Evolutionary conservation across 2,329 filamentous ascomycete genomes (phyloP).

Genomic region (Colletotrichum sp.): DNA sequence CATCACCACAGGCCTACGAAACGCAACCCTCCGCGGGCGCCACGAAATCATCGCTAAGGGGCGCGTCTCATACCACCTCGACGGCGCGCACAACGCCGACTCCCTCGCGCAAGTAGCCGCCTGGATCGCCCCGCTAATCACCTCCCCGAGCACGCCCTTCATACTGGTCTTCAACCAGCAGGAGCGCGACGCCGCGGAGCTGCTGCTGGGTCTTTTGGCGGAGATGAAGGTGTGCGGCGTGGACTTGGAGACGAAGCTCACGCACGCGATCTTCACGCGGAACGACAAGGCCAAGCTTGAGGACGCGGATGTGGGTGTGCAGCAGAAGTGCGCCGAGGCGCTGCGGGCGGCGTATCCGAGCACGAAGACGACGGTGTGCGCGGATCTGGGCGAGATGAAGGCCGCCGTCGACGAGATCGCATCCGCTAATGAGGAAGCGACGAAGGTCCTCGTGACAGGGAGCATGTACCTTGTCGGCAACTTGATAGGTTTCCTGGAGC

Average conservation of each 20-base stretch:
- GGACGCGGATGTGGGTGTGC: slow-evolving; percentile 55
- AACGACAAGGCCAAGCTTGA: slow-evolving; percentile 27
- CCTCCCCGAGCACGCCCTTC: slow-evolving; percentile 37
- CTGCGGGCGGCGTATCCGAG: slow-evolving; percentile 52
- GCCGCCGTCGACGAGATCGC: slow-evolving; percentile 61
- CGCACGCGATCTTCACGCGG: slow-evolving; percentile 71
- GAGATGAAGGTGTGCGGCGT: slow-evolving; percentile 24
- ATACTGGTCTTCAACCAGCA: slow-evolving; percentile 90
- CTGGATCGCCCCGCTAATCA: slow-evolving; percentile 70
- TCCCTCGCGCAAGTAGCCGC: slow-evolving; percentile 81
- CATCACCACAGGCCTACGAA: slow-evolving; percentile 76
- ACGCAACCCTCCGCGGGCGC: slow-evolving; percentile 79
- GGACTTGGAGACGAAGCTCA: slow-evolving; percentile 52
- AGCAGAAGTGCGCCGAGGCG: slow-evolving; percentile 55
- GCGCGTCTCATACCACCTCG: slow-evolving; percentile 80
- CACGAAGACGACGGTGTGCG: slow-evolving; percentile 43
- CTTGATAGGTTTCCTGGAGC: slow-evolving; percentile 53
- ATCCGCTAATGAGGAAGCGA: slow-evolving; percentile 28
- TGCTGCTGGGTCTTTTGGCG: slow-evolving; percentile 53
- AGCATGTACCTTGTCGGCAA: slow-evolving; percentile 69
- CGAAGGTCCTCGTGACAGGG: slow-evolving; percentile 60
- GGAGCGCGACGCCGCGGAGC: slow-evolving; percentile 59
- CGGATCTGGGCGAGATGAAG: slow-evolving; percentile 33
- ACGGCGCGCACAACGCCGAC: slow-evolving; percentile 92
- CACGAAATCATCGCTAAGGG: slow-evolving; percentile 68